Evolutionary conservation across 192 early-diverging fungal species (phyloP), one percentile per base, ranked within the genome.

Genomic region (Linnemannia schmuckeri): DNA sequence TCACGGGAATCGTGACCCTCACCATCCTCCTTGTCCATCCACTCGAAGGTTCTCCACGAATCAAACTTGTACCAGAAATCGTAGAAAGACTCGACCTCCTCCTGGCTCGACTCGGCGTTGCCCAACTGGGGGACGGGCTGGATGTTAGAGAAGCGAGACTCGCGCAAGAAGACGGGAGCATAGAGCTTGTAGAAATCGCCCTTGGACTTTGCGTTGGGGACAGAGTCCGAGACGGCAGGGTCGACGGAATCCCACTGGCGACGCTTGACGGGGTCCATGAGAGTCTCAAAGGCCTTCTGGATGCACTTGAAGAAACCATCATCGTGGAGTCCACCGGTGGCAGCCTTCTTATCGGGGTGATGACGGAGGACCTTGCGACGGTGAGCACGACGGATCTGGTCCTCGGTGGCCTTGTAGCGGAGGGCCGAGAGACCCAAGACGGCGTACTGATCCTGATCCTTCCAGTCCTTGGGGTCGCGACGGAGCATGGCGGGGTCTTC

Each of bases 271-370:
- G 94, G 94, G 90, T 99, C 96, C 74, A 93, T 96, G 85, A 99
- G 92, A 33, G 97, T 95, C 84, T 99, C 98, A 89, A 94, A 97
- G 15, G 99, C 98, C 84, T 90, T 90, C 87, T 98, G 97, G 75
- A 99, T 96, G 89, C 99, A 99, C 93, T 99, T 99, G 96, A 99
- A 99, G 92, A 99, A 99, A n/a, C 94, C 91, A 91, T 99, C 99
- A 82, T 97, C 96, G 90, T 95, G 95, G 44, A 90, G 87, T 68
- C 91, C 89, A 44, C 93, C 94, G 81, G 93, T 92, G 57, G 91
- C 91, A 27, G 96, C 96, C 92, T 98, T 98, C 95, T 99, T 99
- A 91, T 99, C 99, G 52, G 99, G 99, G 87, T 99, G 99, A 93
- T 99, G 97, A 69, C 96, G 95, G 72, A 99, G 94, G 47, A 99